Percentiles rank a stretch among this genome's conserved stretches.
phyloP scores from a whole-genome alignment of 495 filamentous ascomycete genomes.

The Penicillium riverlandense region DNA sequence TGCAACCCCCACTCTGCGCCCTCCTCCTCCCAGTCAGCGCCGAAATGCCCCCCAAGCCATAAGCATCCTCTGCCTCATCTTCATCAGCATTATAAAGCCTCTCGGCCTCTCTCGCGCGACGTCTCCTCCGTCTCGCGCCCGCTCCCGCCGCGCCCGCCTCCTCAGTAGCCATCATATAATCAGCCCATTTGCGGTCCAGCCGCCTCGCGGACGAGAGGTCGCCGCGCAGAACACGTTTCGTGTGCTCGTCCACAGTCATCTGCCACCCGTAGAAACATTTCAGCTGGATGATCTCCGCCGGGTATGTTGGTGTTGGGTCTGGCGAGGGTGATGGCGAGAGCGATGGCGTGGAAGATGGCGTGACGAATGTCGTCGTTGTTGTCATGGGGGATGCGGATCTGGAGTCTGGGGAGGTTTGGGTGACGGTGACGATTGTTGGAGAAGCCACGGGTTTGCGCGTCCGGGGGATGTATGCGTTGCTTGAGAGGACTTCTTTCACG shows the following conservation, averaged over 20 bases:
- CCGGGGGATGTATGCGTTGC: constrained; percentile 63
- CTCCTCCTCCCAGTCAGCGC: constrained; percentile 32
- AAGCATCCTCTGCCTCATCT: constrained; percentile 45
- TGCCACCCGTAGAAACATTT: constrained; percentile 97
- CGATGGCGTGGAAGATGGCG: constrained; percentile 26
- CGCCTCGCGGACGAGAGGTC: constrained; percentile 62
- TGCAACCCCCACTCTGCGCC: constrained; percentile 49
- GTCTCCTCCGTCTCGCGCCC: constrained; percentile 56
- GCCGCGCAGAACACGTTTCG: constrained; percentile 69
- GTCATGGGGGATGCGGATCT: constrained; percentile 16
- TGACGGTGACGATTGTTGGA: constrained; percentile 19
- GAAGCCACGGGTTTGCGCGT: constrained; percentile 15
- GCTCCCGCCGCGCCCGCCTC: constrained; percentile 70
- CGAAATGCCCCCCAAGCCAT: constrained; percentile 16
- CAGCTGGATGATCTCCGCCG: constrained; percentile 69
- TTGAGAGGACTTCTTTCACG: constrained; percentile 74
- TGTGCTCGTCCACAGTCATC: constrained; percentile 88
- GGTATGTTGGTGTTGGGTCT: constrained; percentile 34
- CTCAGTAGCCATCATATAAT: constrained; percentile 87
- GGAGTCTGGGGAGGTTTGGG: constrained; percentile 17
- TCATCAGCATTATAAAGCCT: constrained; percentile 67
- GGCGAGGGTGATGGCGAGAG: constrained; percentile 11
- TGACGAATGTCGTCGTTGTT: constrained; percentile 22
- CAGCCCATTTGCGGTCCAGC: constrained; percentile 85
- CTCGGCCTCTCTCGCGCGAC: constrained; percentile 71